A percentile compares a stretch with the other conserved stretches of the same genome.
Conservation (phyloP, 306 rosid genomes). For the Abrus pulchellus region DNA sequence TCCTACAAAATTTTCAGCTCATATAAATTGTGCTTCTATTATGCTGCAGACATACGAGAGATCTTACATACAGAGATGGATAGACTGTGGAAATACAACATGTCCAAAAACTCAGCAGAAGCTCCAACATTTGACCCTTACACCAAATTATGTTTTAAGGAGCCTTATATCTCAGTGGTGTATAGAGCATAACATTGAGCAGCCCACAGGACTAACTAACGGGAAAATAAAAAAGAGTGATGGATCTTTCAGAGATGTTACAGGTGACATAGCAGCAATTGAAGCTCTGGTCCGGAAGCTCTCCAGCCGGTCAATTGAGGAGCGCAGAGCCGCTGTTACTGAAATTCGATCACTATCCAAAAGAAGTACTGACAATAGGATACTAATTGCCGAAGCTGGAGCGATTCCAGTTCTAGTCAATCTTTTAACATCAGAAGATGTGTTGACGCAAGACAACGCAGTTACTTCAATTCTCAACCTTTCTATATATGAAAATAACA, state of each 20-base stretch:
- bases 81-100: slow-evolving; percentile 86
- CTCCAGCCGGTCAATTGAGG: slow-evolving; percentile 74
- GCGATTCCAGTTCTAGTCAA: slow-evolving; percentile 86
- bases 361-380: slow-evolving; percentile 94
- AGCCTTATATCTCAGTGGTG: slow-evolving; percentile 95
- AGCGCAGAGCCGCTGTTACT: slow-evolving; percentile 75
- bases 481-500: slow-evolving; percentile 89
- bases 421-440: slow-evolving; percentile 84
- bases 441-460: slow-evolving; percentile 83
- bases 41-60: slow-evolving; percentile 89
- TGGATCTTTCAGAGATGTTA: slow-evolving; percentile 88
- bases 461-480: slow-evolving; percentile 95
- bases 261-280: slow-evolving; percentile 84
- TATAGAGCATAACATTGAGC: slow-evolving; percentile 76
- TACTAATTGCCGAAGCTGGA: slow-evolving; percentile 93
- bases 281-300: slow-evolving; percentile 77
- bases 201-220: slow-evolving; percentile 83
- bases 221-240: slow-evolving; percentile 89
- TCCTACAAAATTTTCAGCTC: slow-evolving; percentile 22
- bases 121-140: slow-evolving; percentile 83
- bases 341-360: slow-evolving; percentile 92
- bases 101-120: slow-evolving; percentile 99
- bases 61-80: slow-evolving; percentile 95
- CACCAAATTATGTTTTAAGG: slow-evolving; percentile 92
- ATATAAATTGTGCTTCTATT: not conserved